A percentile compares a stretch with the other conserved stretches of the same genome.
phyloP scores from a whole-genome alignment of 805 yeast species.

The Candida ascalaphidarum region DNA sequence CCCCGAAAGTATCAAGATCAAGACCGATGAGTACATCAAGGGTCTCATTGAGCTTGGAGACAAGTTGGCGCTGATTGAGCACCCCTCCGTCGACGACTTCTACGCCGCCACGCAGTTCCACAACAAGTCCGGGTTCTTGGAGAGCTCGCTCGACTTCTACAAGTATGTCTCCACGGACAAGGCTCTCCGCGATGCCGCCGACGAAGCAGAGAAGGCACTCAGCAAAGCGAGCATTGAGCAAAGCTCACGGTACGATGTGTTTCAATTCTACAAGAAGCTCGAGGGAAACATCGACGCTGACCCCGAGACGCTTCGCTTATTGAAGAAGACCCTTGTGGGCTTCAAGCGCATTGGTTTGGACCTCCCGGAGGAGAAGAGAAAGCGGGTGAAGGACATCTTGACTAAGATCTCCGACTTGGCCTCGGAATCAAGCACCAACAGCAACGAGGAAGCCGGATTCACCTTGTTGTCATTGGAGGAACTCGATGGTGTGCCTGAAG shows the following conservation, averaged over 20 bases:
- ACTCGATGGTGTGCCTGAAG: conserved; percentile 66
- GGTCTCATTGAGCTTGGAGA: too few relatives aligned
- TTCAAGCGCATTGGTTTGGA: conserved; percentile 66
- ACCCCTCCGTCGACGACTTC: too few relatives aligned
- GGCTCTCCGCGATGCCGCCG: conserved; percentile 64
- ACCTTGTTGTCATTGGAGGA: conserved; percentile 55
- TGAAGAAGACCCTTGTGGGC: conserved; percentile 47
- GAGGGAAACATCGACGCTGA: conserved; percentile 30
- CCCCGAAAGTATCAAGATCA: too few relatives aligned
- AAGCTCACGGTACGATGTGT: conserved; percentile 58
- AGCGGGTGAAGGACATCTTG: conserved; percentile 48
- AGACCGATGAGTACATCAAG: too few relatives aligned
- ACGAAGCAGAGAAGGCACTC: conserved; percentile 49
- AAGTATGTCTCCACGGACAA: conserved; percentile 63
- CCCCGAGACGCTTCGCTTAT: conserved; percentile 47
- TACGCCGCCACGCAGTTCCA: too few relatives aligned
- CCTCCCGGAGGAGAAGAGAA: conserved; percentile 45
- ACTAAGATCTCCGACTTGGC: conserved; percentile 51
- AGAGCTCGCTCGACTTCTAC: too few relatives aligned
- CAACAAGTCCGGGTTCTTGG: too few relatives aligned
- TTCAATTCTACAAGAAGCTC: conserved; percentile 46
- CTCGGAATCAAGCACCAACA: conserved; percentile 52
- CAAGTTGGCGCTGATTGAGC: too few relatives aligned
- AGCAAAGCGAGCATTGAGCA: conserved; percentile 56
- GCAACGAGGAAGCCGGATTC: conserved; percentile 63